Percentiles rank a stretch among this genome's conserved stretches.
Conservation (phyloP, 192 early-diverging fungal species). For the Rhizophagus clarus region DNA sequence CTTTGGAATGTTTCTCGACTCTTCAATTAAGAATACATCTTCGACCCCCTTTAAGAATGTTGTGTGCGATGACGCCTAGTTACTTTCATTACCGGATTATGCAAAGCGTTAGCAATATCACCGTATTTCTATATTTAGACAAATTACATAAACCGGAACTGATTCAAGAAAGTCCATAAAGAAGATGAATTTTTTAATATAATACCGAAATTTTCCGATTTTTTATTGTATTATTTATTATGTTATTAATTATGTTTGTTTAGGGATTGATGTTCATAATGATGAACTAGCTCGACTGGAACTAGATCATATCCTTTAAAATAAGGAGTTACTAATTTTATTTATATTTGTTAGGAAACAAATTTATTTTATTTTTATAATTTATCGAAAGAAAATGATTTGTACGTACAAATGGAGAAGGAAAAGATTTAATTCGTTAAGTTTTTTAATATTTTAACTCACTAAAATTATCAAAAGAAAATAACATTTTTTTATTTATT, state of each 20-base stretch:
- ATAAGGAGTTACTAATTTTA: neutral
- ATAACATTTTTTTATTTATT: neutral
- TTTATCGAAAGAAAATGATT: neutral
- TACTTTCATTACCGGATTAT: neutral
- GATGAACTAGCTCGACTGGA: neutral
- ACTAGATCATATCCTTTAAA: neutral
- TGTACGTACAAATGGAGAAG: neutral
- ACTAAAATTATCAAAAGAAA: neutral
- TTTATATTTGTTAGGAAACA: neutral
- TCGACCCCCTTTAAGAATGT: neutral
- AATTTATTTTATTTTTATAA: no score
- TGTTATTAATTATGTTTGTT: neutral
- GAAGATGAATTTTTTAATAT: neutral
- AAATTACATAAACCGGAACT: neutral
- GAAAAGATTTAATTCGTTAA: neutral
- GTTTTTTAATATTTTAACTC: neutral
- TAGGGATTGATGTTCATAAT: neutral
- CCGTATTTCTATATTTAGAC: neutral
- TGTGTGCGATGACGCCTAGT: no score
- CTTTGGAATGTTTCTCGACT: neutral
- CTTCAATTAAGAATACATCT: neutral
- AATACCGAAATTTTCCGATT: neutral
- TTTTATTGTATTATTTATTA: no score
- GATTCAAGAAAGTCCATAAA: neutral
- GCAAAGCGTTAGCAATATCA: neutral